Conservation (phyloP, 495 filamentous ascomycete species). For the Lindgomyces ingoldianus region DNA sequence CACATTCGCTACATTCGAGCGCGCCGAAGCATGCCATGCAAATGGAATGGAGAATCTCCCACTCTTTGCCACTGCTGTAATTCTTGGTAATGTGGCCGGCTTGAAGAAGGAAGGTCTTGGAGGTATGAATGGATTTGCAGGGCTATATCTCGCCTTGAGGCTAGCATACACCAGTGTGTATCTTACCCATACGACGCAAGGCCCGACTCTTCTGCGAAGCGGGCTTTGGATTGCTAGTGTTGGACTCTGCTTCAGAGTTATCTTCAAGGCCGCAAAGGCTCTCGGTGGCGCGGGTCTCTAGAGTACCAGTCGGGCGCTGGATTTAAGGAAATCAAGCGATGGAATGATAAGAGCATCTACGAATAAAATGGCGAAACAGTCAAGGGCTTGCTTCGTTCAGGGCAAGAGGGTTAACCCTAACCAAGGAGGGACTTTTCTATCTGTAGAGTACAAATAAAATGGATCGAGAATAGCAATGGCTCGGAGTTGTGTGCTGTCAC, state of each 20-base stretch:
- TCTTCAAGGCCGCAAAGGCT: slow-evolving; percentile 29
- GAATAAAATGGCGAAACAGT: no score
- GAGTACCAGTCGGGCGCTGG: background rate
- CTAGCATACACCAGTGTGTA: slow-evolving; percentile 42
- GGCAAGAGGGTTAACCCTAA: no score
- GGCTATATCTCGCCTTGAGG: slow-evolving; percentile 38
- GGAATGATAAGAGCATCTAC: no score
- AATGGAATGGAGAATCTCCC: slow-evolving; percentile 52
- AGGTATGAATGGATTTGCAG: slow-evolving; percentile 30
- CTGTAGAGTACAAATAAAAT: no score
- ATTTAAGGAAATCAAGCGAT: no score
- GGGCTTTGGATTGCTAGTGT: slow-evolving; percentile 17
- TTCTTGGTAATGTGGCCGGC: slow-evolving; percentile 46
- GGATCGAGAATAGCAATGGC: no score
- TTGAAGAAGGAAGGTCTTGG: slow-evolving; percentile 32
- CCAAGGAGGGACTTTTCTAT: no score
- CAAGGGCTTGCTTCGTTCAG: no score
- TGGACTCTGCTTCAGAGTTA: slow-evolving; percentile 19
- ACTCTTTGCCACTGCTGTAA: slow-evolving; percentile 46
- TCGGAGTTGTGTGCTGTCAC: no score
- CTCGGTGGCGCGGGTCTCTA: slow-evolving; percentile 3
- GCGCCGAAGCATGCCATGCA: slow-evolving; percentile 47
- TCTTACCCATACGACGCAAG: slow-evolving; percentile 31
- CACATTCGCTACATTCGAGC: slow-evolving; percentile 43
- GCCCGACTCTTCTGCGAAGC: slow-evolving; percentile 20